phyloP scores from a whole-genome alignment of 495 filamentous ascomycete species.

The Talaromyces liani region DNA sequence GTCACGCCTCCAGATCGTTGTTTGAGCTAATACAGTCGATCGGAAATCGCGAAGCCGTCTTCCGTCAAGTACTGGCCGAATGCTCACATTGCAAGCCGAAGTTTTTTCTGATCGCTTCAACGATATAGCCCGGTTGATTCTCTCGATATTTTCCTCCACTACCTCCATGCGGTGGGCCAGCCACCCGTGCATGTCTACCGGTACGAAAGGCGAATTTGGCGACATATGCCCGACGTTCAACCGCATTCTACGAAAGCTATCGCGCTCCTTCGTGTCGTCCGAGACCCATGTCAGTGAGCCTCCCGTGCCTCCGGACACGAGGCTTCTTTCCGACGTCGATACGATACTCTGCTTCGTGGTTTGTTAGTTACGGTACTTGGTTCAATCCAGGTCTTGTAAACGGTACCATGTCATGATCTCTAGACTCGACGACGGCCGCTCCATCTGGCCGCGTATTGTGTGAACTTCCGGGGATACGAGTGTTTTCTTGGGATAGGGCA shows the following conservation, averaged over 20 bases:
- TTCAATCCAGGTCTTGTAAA: background rate
- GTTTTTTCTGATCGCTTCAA: background rate
- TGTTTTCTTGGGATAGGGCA: background rate
- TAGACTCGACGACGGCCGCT: background rate
- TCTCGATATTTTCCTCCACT: background rate
- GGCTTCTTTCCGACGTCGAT: background rate
- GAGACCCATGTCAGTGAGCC: slow-evolving; percentile 21
- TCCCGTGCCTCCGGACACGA: slow-evolving; percentile 12
- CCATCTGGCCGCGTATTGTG: background rate
- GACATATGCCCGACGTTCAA: slow-evolving; percentile 14
- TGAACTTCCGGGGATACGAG: background rate
- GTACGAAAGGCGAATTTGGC: slow-evolving; percentile 17
- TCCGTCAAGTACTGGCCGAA: slow-evolving; percentile 10
- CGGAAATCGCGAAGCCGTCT: slow-evolving; percentile 14
- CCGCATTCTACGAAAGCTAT: slow-evolving; percentile 14
- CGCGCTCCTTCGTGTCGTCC: slow-evolving; percentile 10
- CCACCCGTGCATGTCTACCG: slow-evolving; percentile 15
- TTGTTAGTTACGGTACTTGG: background rate
- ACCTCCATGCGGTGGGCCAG: slow-evolving; percentile 11
- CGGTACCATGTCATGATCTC: background rate
- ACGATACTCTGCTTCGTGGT: slow-evolving; percentile 4
- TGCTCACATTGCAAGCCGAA: background rate
- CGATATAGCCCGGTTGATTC: background rate
- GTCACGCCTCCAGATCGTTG: slow-evolving; percentile 18
- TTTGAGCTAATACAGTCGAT: slow-evolving; percentile 12